Base-by-base conservation (phyloP, 2,329 filamentous ascomycete species). In the Exutisphaerella laricina region DNA sequence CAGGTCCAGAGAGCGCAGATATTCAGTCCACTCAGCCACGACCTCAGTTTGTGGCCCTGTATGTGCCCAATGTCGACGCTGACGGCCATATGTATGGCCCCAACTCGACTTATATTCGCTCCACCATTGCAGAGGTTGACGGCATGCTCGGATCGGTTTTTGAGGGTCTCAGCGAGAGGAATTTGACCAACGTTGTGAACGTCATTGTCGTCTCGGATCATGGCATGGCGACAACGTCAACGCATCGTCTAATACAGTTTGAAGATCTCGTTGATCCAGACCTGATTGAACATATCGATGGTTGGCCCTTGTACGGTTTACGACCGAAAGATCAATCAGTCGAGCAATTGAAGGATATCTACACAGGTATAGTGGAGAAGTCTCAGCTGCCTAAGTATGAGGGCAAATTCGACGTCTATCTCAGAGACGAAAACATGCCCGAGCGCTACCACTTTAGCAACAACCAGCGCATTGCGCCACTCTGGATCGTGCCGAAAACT, bases 151-250 rank as follows among this genome's bases (percentile, higher is more conserved):
- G 80, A 20, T 65, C 76, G 16, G 69, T 98, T 1, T 84, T 97
- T 58, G 64, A 71, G 1, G 89, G 89, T 0, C 72, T 98, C 0
- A 78, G 89, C 48, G 68, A 76, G 34, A 81, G 92, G 36, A 96
- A 97, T 61, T 69, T 98, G 38, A 95, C 88, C 0, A 63, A 83
- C 14, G 85, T 98, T 47, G 87, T 97, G 60, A 98, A 98, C 54
- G 77, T 98, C 5, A 81, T 98, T 23, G 76, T 98, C n/a, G 90
- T 98, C 2, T 96, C 88, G 0, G 92, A 98, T 62, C 92, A 98
- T 62, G 92, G 92, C 38, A 98, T 98, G 92, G 92, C 92, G 1
- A 94, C 88, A 0, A 97, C 92, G 0, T 85, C 89, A 46, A 79
- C 77, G 0, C 74, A 80, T 13, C 78, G 92, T 8, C 71, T 97